Base-by-base conservation (phyloP, 108 stramenopile genomes). In the Fistulifera solaris region DNA sequence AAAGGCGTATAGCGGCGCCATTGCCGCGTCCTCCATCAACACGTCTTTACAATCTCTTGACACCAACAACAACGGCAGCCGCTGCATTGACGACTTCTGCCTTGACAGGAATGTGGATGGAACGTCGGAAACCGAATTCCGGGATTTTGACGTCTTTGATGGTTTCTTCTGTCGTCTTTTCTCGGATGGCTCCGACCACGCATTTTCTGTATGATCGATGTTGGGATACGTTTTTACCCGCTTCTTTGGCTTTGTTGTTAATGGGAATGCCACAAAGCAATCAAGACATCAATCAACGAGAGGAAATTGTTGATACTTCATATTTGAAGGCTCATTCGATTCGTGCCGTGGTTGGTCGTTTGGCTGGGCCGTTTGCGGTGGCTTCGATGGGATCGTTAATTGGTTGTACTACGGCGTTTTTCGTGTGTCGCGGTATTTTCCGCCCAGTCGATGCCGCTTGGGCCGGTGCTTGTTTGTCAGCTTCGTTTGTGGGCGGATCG, bases 401-500 rank as follows among this genome's bases (percentile, higher is more conserved):
- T 1, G 85, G 84, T 17, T 81, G 80, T 54, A 38, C 55, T 24
- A 39, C 67, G 27, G 60, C 77, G 2, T 78, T 76, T 63, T 28
- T 58, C 23, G n/a, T 67, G 25, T 61, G 53, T 38, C 38, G 18
- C 40, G 18, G 7, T 1, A n/a, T 27, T 38, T 12, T 38, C 31
- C 27, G 47, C 44, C 46, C 64, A 3, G 5, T 24, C 3, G 43
- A 72, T 31, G 73, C 78, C 22, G 24, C 47, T 39, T 52, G 68
- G 12, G 74, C 78, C 3, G 75, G 75, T 19, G 77, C 76, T 28
- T 89, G 87, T 46, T 48, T 85, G n/a, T 67, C 73, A 40, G 78
- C 81, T 26, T 75, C 75, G 10, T 89, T 78, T 61, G 70, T 89
- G 38, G 87, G 83, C 16, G 87, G 83, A 16, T 75, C 78, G 16